Conservation (phyloP, 495 filamentous ascomycete species). For the Tuber indicum region DNA sequence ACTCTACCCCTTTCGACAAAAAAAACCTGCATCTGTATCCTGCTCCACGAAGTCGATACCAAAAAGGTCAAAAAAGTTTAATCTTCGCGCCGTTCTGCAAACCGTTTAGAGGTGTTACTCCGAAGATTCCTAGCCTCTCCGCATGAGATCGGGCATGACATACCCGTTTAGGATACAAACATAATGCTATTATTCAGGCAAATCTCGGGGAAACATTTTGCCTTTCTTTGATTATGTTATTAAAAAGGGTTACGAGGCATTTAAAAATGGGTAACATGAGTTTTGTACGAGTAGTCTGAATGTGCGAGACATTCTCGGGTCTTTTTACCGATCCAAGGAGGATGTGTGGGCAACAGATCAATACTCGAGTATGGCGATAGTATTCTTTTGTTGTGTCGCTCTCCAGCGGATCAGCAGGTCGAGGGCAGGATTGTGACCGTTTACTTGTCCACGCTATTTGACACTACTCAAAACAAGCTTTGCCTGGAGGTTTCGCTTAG, state of each 20-base stretch:
- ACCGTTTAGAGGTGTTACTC: not conserved
- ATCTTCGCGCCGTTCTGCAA: not conserved
- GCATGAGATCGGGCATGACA: not conserved
- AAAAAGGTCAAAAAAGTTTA: not conserved
- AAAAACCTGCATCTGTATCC: not conserved
- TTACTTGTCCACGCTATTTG: slow-evolving; percentile 14
- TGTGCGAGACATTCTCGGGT: not conserved
- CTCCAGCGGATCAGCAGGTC: not conserved
- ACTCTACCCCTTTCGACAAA: not conserved
- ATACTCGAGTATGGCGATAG: not conserved
- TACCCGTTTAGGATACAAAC: not conserved
- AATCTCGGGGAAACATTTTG: not conserved
- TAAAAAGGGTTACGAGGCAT: not conserved
- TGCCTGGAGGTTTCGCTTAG: slow-evolving; percentile 23
- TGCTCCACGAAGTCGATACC: not conserved
- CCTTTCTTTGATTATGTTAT: slow-evolving; percentile 2
- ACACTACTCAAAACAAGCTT: slow-evolving; percentile 15
- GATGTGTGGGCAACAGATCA: not conserved
- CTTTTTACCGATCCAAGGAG: not conserved
- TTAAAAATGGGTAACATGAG: not conserved
- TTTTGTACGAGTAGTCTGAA: not conserved
- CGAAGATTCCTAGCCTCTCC: not conserved
- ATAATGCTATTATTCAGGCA: not conserved
- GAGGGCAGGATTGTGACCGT: slow-evolving; percentile 10
- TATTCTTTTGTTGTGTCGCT: not conserved